Conservation (phyloP, 139 green algal species). For the Micractinium sp. region DNA sequence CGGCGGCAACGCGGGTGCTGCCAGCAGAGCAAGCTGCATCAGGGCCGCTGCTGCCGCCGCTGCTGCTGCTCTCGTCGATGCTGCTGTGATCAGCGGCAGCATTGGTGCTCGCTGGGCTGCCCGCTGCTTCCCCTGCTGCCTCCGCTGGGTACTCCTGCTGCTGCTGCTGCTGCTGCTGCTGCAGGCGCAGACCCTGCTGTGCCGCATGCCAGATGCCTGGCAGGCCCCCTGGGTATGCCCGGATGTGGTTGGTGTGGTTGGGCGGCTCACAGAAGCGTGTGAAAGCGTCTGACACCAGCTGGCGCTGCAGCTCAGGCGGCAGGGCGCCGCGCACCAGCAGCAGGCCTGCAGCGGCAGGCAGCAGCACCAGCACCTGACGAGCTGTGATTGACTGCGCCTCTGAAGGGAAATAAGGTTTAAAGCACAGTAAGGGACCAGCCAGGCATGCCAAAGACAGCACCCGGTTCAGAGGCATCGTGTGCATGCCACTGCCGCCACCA, state of each 20-base stretch:
- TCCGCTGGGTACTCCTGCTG: neutral
- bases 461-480: neutral
- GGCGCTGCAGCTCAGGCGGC: constrained; percentile 24
- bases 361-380: neutral
- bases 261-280: constrained; percentile 59
- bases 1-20: neutral
- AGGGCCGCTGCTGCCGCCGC: constrained; percentile 46
- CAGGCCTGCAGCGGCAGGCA: constrained; percentile 54
- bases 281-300: constrained; percentile 53
- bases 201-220: constrained; percentile 62
- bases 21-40: constrained; percentile 53
- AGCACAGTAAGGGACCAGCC: too few species aligned
- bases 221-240: constrained; percentile 33
- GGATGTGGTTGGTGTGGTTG: constrained; percentile 64
- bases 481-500: neutral
- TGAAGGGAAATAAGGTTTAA: neutral
- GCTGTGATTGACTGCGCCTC: too few species aligned
- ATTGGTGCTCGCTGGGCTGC: neutral
- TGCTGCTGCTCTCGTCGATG: constrained; percentile 12
- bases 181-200: constrained; percentile 42
- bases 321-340: constrained; percentile 59
- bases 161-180: constrained; percentile 20
- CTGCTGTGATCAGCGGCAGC: neutral
- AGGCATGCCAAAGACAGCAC: too few species aligned
- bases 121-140: neutral